Base-by-base conservation (phyloP, 116 monocot species). In the Cymodocea nodosa region DNA sequence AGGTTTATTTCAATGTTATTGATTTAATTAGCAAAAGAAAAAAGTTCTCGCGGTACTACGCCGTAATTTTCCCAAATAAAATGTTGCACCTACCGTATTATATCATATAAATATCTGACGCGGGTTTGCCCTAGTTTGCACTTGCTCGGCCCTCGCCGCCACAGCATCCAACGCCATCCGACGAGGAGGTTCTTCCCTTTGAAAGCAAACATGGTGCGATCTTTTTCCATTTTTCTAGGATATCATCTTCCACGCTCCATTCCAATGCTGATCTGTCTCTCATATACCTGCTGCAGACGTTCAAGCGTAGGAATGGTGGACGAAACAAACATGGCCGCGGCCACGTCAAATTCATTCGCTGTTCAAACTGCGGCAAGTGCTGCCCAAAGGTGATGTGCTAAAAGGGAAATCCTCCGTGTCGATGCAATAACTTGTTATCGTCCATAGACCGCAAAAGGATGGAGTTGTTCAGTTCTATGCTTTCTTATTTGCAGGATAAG, bases 291-390 rank as follows among this genome's bases (percentile, higher is more conserved):
- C 2, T 64, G 63, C 68, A 83, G 83, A 83, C 83, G 9, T 79
- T 84, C 77, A 80, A 84, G 80, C 80, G 80, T 50, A 62, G 80
- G 63, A 84, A 84, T 44, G 84, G 84, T 51, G 80, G 84, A 24
- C 74, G 84, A 49, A 84, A 84, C 74, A 84, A 84, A 80, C 84
- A 84, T 53, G 79, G 84, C 36, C 74, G 80, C 39, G 80, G 84
- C 52, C 84, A 79, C 44, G 76, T 77, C 22, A 83, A 79, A 22
- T 77, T 77, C 73, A 77, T 84, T 62, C 75, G 76, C 63, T 83
- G 83, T 64, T 83, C 83, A 7, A 83, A 83, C 73, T 83, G 79
- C 58, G 79, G 76, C 57, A 83, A 83, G 39, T 83, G 76, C 70
- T 79, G 76, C 67, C 83, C 79, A 14, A 83, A 71, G 79, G 79